A percentile compares a stretch with the other conserved stretches of the same genome.
Conservation (phyloP, 805 yeast species). For the Saccharomycopsis sp. region DNA sequence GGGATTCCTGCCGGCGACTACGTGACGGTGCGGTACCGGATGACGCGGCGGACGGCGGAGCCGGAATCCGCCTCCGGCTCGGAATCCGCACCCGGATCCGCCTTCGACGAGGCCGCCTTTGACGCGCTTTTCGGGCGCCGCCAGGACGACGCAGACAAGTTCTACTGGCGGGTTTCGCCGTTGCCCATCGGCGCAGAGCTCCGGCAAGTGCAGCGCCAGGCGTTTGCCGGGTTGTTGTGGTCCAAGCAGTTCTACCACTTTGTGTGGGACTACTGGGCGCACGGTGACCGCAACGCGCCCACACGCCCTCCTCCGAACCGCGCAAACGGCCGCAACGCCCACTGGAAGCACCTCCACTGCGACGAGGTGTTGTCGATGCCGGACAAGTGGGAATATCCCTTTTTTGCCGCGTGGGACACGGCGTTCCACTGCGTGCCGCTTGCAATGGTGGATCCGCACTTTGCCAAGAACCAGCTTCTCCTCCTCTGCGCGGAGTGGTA, state of each 20-base stretch:
- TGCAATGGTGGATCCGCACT: conserved; percentile 89
- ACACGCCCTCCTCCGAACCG: conserved; percentile 76
- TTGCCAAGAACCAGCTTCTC: conserved; percentile 84
- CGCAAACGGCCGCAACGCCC: conserved; percentile 79
- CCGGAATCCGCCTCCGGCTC: conserved; percentile 31
- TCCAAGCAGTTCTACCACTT: conserved; percentile 87
- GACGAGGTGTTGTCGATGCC: conserved; percentile 86
- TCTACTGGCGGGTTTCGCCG: conserved; percentile 84
- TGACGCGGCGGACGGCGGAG: conserved; percentile 37
- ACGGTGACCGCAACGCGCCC: conserved; percentile 73
- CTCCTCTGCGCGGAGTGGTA: conserved; percentile 90
- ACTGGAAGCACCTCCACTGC: conserved; percentile 84
- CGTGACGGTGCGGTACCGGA: conserved; percentile 75
- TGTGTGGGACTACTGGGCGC: conserved; percentile 77
- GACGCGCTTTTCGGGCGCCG: conserved; percentile 64
- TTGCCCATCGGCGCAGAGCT: conserved; percentile 74
- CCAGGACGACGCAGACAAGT: conserved; percentile 85
- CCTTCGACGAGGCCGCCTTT: conserved; percentile 65
- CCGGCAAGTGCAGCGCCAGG: conserved; percentile 83
- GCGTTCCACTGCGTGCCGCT: conserved; percentile 92
- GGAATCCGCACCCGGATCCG: too few relatives aligned
- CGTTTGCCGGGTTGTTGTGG: conserved; percentile 92
- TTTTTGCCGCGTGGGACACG: conserved; percentile 95
- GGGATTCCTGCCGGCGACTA: conserved; percentile 83
- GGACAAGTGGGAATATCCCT: conserved; percentile 94